Conservation (phyloP, 352 stramenopile species). For the Aphanomyces cochlioides region DNA sequence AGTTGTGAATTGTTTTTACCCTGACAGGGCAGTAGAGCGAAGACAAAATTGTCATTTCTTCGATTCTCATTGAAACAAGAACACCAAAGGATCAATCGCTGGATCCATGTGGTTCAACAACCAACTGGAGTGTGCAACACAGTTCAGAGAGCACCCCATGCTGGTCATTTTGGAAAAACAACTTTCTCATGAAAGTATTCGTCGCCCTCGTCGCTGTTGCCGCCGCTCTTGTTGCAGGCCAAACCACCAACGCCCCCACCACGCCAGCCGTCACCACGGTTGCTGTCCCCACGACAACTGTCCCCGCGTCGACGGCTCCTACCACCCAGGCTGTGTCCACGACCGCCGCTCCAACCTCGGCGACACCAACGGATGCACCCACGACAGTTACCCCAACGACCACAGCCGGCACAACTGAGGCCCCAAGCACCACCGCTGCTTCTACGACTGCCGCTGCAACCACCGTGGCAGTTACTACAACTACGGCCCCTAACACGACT, state of each 20-base stretch:
- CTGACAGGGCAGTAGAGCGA: too few species aligned
- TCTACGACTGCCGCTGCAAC: too few species aligned
- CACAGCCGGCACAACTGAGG: background rate
- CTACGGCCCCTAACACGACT: background rate
- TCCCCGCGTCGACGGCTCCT: background rate
- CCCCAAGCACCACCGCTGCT: background rate
- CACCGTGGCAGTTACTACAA: background rate
- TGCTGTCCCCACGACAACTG: slow-evolving; percentile 5
- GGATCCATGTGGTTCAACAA: too few species aligned
- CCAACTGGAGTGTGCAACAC: too few species aligned
- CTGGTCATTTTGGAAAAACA: too few species aligned
- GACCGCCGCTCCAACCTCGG: background rate
- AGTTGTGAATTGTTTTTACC: too few species aligned
- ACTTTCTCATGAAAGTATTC: slow-evolving; percentile 23
- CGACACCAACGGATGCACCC: background rate
- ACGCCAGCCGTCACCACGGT: background rate
- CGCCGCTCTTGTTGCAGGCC: slow-evolving; percentile 10
- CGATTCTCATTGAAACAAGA: too few species aligned
- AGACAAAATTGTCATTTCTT: too few species aligned
- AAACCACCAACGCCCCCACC: slow-evolving; percentile 5
- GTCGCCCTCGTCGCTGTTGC: background rate
- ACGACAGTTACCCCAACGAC: slow-evolving; percentile 18
- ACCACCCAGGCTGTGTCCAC: background rate
- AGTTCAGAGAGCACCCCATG: too few species aligned
- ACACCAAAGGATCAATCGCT: too few species aligned